phyloP scores from a whole-genome alignment of 345 rosid species.

The Toxicodendron radicans region DNA sequence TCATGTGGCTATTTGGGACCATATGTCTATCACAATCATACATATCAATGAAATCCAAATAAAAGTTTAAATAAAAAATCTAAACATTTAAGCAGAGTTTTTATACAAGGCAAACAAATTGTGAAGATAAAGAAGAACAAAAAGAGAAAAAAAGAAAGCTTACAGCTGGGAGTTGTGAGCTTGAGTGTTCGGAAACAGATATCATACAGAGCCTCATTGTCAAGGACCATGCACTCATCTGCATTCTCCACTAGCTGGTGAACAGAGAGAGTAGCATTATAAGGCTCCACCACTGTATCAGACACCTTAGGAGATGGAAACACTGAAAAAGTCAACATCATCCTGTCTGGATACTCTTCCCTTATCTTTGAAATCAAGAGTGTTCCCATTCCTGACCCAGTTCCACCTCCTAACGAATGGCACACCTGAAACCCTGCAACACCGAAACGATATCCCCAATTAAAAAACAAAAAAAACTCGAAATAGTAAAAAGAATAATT shows the following conservation, averaged over 20 bases:
- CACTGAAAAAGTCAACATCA: conserved; percentile 47
- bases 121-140: neutral
- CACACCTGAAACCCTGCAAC: conserved; percentile 44
- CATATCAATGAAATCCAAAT: too few relatives aligned
- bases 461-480: neutral
- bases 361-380: conserved; percentile 43
- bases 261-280: conserved; percentile 41
- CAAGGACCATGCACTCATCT: conserved; percentile 49
- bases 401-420: conserved; percentile 44
- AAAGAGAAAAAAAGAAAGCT: neutral
- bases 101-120: neutral
- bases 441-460: neutral
- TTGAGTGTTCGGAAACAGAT: conserved; percentile 46
- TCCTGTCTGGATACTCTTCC: conserved; percentile 47
- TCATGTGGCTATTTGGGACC: too few relatives aligned
- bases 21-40: too few relatives aligned
- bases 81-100: too few relatives aligned
- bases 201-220: conserved; percentile 43
- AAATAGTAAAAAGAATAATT: too few relatives aligned
- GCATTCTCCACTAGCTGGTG: conserved; percentile 48
- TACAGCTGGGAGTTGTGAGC: conserved; percentile 47
- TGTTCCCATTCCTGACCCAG: conserved; percentile 49
- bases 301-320: conserved; percentile 46
- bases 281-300: conserved; percentile 49
- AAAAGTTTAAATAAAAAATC: too few relatives aligned